phyloP scores from a whole-genome alignment of 257 asterid species.

The Echium plantagineum region DNA sequence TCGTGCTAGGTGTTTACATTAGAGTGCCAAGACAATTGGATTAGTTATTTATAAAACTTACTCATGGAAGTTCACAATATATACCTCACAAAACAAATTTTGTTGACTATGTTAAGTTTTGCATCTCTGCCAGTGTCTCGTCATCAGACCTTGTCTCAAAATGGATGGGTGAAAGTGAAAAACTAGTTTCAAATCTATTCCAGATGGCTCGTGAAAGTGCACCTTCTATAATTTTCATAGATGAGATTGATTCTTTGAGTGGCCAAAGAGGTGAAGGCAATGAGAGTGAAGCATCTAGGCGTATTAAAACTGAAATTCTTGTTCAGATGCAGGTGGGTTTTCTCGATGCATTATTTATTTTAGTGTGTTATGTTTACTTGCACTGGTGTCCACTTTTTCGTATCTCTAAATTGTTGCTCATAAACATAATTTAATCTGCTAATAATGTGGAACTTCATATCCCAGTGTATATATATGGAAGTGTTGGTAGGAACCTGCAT shows the following conservation, averaged over 20 bases:
- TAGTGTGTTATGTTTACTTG: neutral
- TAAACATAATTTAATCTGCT: neutral
- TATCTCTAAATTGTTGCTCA: neutral
- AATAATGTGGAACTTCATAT: neutral
- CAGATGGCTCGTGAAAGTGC: conserved; percentile 98
- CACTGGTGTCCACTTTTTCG: neutral
- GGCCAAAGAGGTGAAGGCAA: conserved; percentile 98
- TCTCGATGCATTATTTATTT: neutral
- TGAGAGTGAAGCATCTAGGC: conserved; percentile 97
- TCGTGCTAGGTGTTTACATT: too few relatives aligned
- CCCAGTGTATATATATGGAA: neutral
- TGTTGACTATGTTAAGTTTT: neutral
- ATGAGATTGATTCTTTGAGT: conserved; percentile 91
- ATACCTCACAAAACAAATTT: too few relatives aligned
- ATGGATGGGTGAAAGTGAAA: conserved; percentile 99
- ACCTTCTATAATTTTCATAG: conserved; percentile 86
- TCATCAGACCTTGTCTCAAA: conserved; percentile 98
- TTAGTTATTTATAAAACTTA: too few relatives aligned
- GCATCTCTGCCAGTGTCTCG: conserved; percentile 54
- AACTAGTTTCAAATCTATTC: conserved; percentile 92
- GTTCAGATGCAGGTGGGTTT: conserved; percentile 99
- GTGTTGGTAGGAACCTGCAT: neutral
- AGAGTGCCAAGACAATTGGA: too few relatives aligned
- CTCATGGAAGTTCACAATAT: too few relatives aligned
- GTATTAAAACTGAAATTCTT: conserved; percentile 90